Evolutionary conservation across 108 stramenopile genomes (phyloP).

Genomic region (Phaeodactylum tricornutum): DNA sequence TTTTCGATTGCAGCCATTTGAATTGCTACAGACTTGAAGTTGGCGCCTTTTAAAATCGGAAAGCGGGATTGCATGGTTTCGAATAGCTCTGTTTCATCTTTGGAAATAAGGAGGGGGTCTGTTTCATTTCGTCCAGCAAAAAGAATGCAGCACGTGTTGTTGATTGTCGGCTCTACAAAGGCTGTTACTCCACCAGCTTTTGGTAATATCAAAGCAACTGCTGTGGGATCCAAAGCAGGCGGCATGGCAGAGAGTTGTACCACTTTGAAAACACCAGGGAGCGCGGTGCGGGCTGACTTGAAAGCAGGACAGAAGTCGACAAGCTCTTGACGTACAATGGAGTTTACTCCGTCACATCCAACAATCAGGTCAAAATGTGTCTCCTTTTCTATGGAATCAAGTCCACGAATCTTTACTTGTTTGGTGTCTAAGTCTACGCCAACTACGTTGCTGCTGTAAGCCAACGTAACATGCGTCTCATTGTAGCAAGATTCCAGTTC

Average conservation of each 20-base stretch:
- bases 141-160: slow-evolving; percentile 50
- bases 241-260: slow-evolving; percentile 27
- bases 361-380: slow-evolving; percentile 47
- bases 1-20: slow-evolving; percentile 30
- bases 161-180: slow-evolving; percentile 53
- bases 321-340: slow-evolving; percentile 30
- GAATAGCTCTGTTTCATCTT: slow-evolving; percentile 5
- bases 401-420: background rate
- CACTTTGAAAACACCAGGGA: slow-evolving; percentile 65
- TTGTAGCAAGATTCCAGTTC: slow-evolving; percentile 42
- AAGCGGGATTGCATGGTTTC: slow-evolving; percentile 29
- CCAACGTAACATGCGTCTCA: background rate
- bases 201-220: slow-evolving; percentile 51
- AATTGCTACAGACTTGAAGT: slow-evolving; percentile 21
- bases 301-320: slow-evolving; percentile 17
- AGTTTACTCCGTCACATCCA: slow-evolving; percentile 72
- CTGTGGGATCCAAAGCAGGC: slow-evolving; percentile 38
- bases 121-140: slow-evolving; percentile 39
- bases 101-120: slow-evolving; percentile 13
- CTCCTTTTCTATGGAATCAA: background rate
- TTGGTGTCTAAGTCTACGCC: background rate
- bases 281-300: slow-evolving; percentile 12
- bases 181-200: slow-evolving; percentile 34
- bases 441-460: background rate
- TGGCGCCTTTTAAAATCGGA: slow-evolving; percentile 40